Conservation (phyloP, 306 rosid species). For the Quercus berberidifolia region DNA sequence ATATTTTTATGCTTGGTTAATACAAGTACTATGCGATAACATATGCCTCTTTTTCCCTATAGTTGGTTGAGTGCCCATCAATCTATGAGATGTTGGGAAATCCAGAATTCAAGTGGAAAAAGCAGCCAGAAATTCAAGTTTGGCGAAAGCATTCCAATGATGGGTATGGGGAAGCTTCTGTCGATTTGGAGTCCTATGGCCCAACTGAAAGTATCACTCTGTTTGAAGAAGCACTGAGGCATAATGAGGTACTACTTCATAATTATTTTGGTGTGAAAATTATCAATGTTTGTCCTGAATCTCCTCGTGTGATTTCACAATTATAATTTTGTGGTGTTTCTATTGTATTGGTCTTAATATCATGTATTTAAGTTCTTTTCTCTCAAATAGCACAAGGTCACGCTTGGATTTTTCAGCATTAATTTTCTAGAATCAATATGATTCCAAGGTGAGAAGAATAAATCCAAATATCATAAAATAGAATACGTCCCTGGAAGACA, state of each 20-base stretch:
- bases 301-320: background rate
- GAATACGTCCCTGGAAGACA: background rate
- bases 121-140: constrained; percentile 67
- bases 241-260: constrained; percentile 59
- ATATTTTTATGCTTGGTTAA: constrained; percentile 18
- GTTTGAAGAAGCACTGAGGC: constrained; percentile 69
- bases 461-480: background rate
- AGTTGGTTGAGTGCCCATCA: constrained; percentile 95
- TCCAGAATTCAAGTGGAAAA: constrained; percentile 76
- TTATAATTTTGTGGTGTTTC: background rate
- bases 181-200: constrained; percentile 67
- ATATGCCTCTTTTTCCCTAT: constrained; percentile 17
- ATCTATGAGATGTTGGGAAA: constrained; percentile 90
- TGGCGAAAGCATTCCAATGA: constrained; percentile 64
- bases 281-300: background rate
- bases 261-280: constrained; percentile 4
- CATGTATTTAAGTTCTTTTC: background rate
- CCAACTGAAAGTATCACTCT: constrained; percentile 42
- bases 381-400: background rate
- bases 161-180: constrained; percentile 48
- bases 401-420: too few relatives aligned
- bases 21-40: constrained; percentile 12
- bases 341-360: background rate
- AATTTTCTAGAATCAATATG: too few relatives aligned
- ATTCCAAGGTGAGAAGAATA: too few relatives aligned